Conservation (phyloP, 305 asterid genomes). For the Rubia peregrina region DNA sequence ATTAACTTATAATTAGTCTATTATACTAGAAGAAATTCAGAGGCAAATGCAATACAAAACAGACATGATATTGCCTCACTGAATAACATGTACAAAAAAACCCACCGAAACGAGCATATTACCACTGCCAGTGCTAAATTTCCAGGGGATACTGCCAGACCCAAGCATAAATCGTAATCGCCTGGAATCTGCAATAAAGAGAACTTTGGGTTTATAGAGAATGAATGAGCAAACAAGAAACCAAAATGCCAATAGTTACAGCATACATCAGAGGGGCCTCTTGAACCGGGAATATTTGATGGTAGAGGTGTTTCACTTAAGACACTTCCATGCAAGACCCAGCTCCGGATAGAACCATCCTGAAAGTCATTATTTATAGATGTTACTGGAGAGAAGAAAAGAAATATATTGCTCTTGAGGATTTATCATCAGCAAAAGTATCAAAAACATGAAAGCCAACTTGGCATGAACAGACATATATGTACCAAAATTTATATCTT, state of each 20-base stretch:
- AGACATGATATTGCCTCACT: not conserved
- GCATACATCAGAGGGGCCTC: slow-evolving; percentile 59
- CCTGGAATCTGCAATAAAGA: slow-evolving; percentile 45
- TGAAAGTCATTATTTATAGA: slow-evolving; percentile 22
- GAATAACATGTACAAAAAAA: too few relatives aligned
- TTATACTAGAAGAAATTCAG: not conserved
- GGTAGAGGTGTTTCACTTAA: slow-evolving; percentile 58
- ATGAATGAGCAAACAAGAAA: slow-evolving; percentile 11
- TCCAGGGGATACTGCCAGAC: slow-evolving; percentile 85
- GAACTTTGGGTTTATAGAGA: slow-evolving; percentile 18
- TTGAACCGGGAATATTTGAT: slow-evolving; percentile 46
- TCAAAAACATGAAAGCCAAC: not conserved
- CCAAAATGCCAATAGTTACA: slow-evolving; percentile 16
- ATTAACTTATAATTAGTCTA: not conserved
- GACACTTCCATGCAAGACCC: slow-evolving; percentile 49
- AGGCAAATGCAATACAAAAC: not conserved
- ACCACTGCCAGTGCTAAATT: slow-evolving; percentile 84
- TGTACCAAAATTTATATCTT: not conserved
- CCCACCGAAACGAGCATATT: slow-evolving; percentile 19
- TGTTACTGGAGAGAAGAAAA: not conserved
- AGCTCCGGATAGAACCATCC: slow-evolving; percentile 67
- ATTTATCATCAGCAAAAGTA: slow-evolving; percentile 1
- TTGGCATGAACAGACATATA: not conserved
- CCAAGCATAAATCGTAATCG: slow-evolving; percentile 74
- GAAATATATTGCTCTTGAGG: not conserved